These are phyloP conservation scores for Pichia deserticola DNA, from an alignment of 805 yeast species.

Conservation along the genomic window DNA sequence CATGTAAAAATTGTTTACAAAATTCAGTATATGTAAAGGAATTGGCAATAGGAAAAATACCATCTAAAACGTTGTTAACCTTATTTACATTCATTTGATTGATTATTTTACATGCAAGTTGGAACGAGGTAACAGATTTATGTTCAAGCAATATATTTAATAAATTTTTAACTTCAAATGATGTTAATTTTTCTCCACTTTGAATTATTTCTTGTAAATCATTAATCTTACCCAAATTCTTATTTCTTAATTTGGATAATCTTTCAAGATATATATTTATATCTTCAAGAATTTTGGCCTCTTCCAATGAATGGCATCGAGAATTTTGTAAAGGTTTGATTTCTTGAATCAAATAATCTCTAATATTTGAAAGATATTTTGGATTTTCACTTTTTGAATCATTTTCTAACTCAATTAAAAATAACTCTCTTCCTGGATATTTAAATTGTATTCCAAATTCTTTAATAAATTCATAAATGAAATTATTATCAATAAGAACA, in stretches of 20 bases:
- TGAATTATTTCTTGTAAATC: constrained; percentile 13
- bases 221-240: constrained; percentile 6
- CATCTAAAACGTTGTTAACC: constrained; percentile 6
- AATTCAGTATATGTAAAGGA: constrained; percentile 37
- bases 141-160: constrained; percentile 16
- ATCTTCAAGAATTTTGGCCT: constrained; percentile 19
- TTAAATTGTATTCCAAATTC: constrained; percentile 10
- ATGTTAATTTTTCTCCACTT: constrained; percentile 18
- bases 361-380: constrained; percentile 13
- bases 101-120: constrained; percentile 29
- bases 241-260: constrained; percentile 6
- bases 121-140: constrained; percentile 16
- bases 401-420: constrained; percentile 13
- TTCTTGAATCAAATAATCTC: constrained; percentile 14
- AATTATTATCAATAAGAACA: constrained; percentile 18
- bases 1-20: constrained; percentile 29
- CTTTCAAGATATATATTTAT: constrained; percentile 10
- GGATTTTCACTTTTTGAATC: constrained; percentile 1
- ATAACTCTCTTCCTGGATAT: constrained; percentile 20
- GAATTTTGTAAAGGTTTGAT: constrained; percentile 8
- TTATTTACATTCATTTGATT: constrained; percentile 22
- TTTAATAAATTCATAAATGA: constrained; percentile 17
- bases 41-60: constrained; percentile 31
- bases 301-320: constrained; percentile 13
- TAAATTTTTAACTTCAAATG: constrained; percentile 21